These are phyloP conservation scores for Liquidambar formosana DNA, from an alignment of 164 flowering plant species.

Conservation along the genomic window DNA sequence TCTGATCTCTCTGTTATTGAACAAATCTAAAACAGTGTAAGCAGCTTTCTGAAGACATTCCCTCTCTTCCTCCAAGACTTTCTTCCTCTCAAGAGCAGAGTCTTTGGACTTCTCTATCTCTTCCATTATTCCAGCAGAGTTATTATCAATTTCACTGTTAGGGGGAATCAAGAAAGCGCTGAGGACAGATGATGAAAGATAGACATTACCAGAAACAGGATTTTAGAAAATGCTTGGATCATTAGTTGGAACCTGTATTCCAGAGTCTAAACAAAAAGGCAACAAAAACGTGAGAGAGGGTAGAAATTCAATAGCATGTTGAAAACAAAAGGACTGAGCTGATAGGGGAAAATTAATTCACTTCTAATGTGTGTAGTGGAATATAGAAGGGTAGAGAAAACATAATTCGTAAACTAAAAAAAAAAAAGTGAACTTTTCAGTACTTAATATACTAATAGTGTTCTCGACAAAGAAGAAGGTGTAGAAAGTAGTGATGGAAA, in stretches of 20 bases:
- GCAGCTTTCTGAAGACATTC: slow-evolving; percentile 78
- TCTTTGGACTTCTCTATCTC: slow-evolving; percentile 77
- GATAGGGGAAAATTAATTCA: background rate
- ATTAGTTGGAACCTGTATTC: background rate
- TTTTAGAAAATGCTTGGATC: background rate
- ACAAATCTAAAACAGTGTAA: slow-evolving; percentile 66
- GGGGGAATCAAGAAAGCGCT: background rate
- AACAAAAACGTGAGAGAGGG: background rate
- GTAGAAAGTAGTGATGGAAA: background rate
- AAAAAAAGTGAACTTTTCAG: background rate
- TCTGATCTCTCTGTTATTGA: slow-evolving; percentile 32
- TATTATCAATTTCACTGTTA: slow-evolving; percentile 58
- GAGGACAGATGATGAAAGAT: background rate
- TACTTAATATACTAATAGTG: background rate
- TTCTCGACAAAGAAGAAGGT: background rate
- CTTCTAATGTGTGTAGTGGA: background rate
- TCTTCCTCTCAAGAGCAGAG: slow-evolving; percentile 58
- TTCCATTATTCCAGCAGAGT: slow-evolving; percentile 60
- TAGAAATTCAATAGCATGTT: background rate
- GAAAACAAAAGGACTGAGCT: background rate
- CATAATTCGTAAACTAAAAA: background rate
- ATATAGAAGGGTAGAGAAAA: background rate
- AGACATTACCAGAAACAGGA: background rate
- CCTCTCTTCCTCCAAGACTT: slow-evolving; percentile 69
- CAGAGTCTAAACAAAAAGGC: background rate